These are phyloP conservation scores for Fusarium circinatum DNA, from an alignment of 2,329 filamentous ascomycete species.

Conservation along the genomic window DNA sequence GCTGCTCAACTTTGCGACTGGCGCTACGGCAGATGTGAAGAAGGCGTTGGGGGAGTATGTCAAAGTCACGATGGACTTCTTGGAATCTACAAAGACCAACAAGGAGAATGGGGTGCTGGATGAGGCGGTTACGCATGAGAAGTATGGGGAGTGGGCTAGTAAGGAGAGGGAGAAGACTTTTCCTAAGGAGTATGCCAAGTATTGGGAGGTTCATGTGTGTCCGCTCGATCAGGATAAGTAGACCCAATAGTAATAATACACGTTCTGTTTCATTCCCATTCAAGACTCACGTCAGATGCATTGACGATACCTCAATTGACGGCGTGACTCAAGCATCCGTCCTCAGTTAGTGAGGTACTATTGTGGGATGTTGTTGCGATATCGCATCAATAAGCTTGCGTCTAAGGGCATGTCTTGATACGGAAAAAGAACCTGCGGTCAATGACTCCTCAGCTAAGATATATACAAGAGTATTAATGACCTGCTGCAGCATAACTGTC, in stretches of 20 bases:
- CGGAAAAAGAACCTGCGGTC: neutral
- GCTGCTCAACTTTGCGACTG: slow-evolving; percentile 69
- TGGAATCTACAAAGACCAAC: slow-evolving; percentile 58
- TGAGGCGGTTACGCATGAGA: slow-evolving; percentile 58
- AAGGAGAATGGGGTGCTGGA: slow-evolving; percentile 59
- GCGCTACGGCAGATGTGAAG: slow-evolving; percentile 65
- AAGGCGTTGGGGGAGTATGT: slow-evolving; percentile 70
- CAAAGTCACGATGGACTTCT: slow-evolving; percentile 65
- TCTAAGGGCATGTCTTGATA: neutral
- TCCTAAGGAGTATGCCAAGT: slow-evolving; percentile 47
- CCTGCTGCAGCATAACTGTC: neutral
- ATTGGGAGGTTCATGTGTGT: slow-evolving; percentile 58
- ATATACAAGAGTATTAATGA: slow-evolving; percentile 17
- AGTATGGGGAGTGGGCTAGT: slow-evolving; percentile 55
- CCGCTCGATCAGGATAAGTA: slow-evolving; percentile 32
- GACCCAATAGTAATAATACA: neutral
- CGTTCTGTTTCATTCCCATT: neutral
- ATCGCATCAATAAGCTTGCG: neutral
- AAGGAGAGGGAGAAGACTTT: slow-evolving; percentile 46
- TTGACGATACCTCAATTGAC: too few species aligned
- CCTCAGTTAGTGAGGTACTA: neutral
- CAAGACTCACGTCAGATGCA: too few species aligned
- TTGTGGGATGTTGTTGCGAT: too few species aligned
- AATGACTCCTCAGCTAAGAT: slow-evolving; percentile 7
- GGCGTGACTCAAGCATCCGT: too few species aligned